Evolutionary conservation across 441 rosid genomes (phyloP).

Genomic region (Dalechampia spathulata): DNA sequence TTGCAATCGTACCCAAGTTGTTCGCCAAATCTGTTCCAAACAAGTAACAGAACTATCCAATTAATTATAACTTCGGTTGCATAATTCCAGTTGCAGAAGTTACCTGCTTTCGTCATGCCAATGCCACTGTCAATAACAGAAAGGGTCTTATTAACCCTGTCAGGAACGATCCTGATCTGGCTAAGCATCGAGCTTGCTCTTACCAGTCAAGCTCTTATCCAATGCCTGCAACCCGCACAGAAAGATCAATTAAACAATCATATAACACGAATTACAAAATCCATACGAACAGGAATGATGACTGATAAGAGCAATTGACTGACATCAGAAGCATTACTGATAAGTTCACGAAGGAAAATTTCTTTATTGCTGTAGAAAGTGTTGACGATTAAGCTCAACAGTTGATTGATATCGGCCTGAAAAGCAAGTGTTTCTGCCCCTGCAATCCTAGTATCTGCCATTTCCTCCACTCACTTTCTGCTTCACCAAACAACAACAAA

Average conservation of each 20-base stretch:
- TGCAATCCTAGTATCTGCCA: constrained; percentile 46
- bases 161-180: constrained; percentile 76
- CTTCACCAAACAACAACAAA: too few relatives aligned
- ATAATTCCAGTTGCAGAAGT: not conserved
- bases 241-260: too few relatives aligned
- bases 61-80: too few relatives aligned
- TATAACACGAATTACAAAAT: too few relatives aligned
- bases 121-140: constrained; percentile 71
- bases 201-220: constrained; percentile 77
- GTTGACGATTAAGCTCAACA: constrained; percentile 69
- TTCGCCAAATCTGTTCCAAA: constrained; percentile 59
- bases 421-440: constrained; percentile 74
- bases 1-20: constrained; percentile 89
- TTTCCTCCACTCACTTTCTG: not conserved
- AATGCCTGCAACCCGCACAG: constrained; percentile 55
- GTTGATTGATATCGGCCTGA: constrained; percentile 87
- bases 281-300: too few relatives aligned
- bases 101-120: constrained; percentile 92
- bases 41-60: too few relatives aligned
- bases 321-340: constrained; percentile 82
- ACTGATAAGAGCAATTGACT: constrained; percentile 10
- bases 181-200: constrained; percentile 84
- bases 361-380: constrained; percentile 87
- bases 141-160: constrained; percentile 57
- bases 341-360: constrained; percentile 78